phyloP scores from a whole-genome alignment of 1,284 basidiomycete genomes.

The Caloboletus firmus region DNA sequence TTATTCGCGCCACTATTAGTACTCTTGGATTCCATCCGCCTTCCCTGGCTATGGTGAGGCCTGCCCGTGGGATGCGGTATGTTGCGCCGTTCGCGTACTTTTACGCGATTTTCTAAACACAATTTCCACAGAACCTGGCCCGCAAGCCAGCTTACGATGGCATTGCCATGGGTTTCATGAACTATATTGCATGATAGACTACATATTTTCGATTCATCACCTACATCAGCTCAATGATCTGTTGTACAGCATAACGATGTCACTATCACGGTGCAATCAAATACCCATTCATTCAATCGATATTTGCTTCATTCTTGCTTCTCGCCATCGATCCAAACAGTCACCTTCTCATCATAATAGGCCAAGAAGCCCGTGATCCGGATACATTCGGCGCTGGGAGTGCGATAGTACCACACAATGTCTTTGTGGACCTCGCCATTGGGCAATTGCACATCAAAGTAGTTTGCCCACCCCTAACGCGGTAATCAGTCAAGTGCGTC shows the following conservation, averaged over 20 bases:
- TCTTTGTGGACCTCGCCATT: slow-evolving; percentile 47
- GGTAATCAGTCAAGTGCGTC: not conserved
- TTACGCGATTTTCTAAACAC: not conserved
- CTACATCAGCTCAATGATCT: not conserved
- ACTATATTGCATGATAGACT: not conserved
- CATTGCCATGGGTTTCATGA: slow-evolving; percentile 9
- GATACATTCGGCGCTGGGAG: slow-evolving; percentile 50
- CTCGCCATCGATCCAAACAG: slow-evolving; percentile 61
- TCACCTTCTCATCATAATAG: slow-evolving; percentile 68
- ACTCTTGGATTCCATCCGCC: slow-evolving; percentile 16
- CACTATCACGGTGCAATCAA: not conserved
- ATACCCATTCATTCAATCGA: not conserved
- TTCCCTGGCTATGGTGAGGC: slow-evolving; percentile 14
- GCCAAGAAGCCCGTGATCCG: slow-evolving; percentile 54
- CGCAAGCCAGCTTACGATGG: slow-evolving; percentile 16
- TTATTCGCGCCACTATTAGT: slow-evolving; percentile 5
- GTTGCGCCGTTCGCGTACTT: not conserved
- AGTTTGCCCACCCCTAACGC: slow-evolving; percentile 57
- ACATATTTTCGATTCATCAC: not conserved
- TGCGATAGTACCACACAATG: slow-evolving; percentile 64
- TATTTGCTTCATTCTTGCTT: slow-evolving; percentile 39
- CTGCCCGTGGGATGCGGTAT: slow-evolving; percentile 22
- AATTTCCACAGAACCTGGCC: slow-evolving; percentile 10
- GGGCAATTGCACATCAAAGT: slow-evolving; percentile 52
- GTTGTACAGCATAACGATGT: slow-evolving; percentile 10